Base-by-base conservation (phyloP, 352 stramenopile species). In the Phytopythium mirpurense region DNA sequence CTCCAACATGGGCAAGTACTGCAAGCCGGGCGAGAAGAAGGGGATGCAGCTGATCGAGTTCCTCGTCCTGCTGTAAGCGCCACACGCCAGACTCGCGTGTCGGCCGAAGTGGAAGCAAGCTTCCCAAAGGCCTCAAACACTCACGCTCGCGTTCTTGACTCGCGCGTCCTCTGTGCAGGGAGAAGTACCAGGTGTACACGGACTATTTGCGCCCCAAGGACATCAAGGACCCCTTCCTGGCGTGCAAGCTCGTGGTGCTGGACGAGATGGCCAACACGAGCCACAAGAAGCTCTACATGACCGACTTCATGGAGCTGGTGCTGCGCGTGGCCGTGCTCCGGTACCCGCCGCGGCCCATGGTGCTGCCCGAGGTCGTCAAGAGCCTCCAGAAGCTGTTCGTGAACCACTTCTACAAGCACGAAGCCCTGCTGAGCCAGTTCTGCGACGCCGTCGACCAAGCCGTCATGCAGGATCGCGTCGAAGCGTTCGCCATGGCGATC, bases 291-390 rank as follows among this genome's bases (percentile, higher is more conserved):
- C 67, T 90, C 15, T 86, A 70, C 46, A 62, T 88, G 31, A 87
- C 74, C 16, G 80, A 90, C 42, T 90, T 90, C 27, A 88, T 90
- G 72, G 80, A 90, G 65, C 63, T 90, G 4, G 58, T 88, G 18
- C 52, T 88, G 56, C 80, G 80, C 16, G 60, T 88, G 27, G 72
- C 67, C 31, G 57, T 78, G 32, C 58, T 86, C 32, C 77, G 80
- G 55, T 88, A 88, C 36, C 80, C 80, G 12, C 67, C 74, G 29
- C 59, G 51, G 41, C 61, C 68, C 2, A 23, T 67, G 29, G 63
- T 60, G 0, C 57, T 81, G 12, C n/a, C 14, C 0, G 79, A 88
- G 35, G 71, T 78, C 5, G 66, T 68, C 29, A 67, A 67, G 38
- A 82, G 76, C 42, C 59, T 90, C 11, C 73, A 86, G 59, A 76